Base-by-base conservation (phyloP, 306 rosid species). In the Casuarina glauca region DNA sequence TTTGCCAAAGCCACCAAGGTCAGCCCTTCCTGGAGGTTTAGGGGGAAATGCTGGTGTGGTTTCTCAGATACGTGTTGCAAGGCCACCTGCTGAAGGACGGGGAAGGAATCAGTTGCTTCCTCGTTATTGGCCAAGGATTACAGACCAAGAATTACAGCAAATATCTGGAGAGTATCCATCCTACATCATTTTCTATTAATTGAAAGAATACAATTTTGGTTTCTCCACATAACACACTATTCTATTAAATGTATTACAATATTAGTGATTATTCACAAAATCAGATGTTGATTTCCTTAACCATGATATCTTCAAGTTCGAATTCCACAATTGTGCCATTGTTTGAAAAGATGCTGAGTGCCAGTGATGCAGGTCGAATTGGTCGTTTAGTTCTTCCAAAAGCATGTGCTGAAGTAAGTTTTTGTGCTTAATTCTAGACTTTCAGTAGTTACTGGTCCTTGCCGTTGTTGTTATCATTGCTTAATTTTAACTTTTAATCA, bases 361-460 rank as follows among this genome's bases (percentile, higher is more conserved):
- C 99, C 79, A 95, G 99, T 91, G 99, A 95, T 78, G 99, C 99
- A 42, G 99, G 99, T 84, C 97, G 99, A 78, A 95, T 95, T 84
- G 99, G 99, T 78, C 97, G 99, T 74, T 78, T 95, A 84, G 97
- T 95, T 80, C 91, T 95, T 82, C 99, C 99, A 50, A 95, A 95
- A 90, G 99, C 99, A 46, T 95, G 99, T 81, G 99, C 99, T 63
- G 99, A 95, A 79, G 99, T 95, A 87, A 79, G 90, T 79, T 76
- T 67, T 70, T 41, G 9, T 53, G 19, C 42, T 53, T 52, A 63
- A 73, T 74, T 35, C 35, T 60, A 9, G 26, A 53, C 57, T 81
- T 74, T 76, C 19, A 63, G 50, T 41, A 49, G 68, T 70, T 74
- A 35, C 63, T 53, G 17, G 68, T 74, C 13, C 70, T 68, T 35